Percentiles rank a stretch among this genome's conserved stretches.
Evolutionary conservation across 441 rosid species (phyloP).

Genomic region (Rhodomyrtus psidioides): DNA sequence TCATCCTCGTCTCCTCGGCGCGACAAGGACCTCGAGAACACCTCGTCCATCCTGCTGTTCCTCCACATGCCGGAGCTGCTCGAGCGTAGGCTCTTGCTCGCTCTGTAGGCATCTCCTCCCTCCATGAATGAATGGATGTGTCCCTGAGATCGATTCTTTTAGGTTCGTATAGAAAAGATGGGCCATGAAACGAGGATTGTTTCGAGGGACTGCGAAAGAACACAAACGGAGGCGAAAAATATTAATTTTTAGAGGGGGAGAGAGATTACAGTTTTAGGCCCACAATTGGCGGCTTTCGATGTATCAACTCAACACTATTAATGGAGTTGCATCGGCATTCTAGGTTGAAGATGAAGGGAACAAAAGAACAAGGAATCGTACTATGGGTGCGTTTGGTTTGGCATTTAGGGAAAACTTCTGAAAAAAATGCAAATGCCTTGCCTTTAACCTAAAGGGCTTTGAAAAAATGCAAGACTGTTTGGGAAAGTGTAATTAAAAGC

Average conservation of each 20-base stretch:
- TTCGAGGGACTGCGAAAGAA: not conserved
- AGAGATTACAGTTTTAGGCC: not conserved
- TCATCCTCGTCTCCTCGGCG: constrained; percentile 17
- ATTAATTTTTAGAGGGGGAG: not conserved
- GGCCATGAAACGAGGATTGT: not conserved
- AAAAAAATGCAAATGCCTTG: too few species aligned
- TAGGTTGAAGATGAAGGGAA: not conserved
- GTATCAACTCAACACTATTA: not conserved
- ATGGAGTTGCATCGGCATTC: not conserved
- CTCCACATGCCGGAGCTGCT: not conserved
- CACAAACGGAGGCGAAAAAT: not conserved
- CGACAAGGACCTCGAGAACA: not conserved
- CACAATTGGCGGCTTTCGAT: not conserved
- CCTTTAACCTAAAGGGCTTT: too few species aligned
- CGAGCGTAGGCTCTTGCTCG: not conserved
- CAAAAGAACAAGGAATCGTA: not conserved
- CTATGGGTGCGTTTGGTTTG: too few species aligned
- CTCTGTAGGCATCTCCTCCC: not conserved
- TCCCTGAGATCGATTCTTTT: not conserved
- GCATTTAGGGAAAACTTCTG: too few species aligned
- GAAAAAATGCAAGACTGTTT: too few species aligned
- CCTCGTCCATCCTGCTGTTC: not conserved
- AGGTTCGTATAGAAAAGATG: not conserved
- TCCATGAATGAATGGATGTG: not conserved
- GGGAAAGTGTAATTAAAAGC: too few species aligned